Percentiles rank a stretch among this genome's conserved stretches.
Evolutionary conservation across 1,284 basidiomycete species (phyloP).

Genomic region (Cerioporus squamosus): DNA sequence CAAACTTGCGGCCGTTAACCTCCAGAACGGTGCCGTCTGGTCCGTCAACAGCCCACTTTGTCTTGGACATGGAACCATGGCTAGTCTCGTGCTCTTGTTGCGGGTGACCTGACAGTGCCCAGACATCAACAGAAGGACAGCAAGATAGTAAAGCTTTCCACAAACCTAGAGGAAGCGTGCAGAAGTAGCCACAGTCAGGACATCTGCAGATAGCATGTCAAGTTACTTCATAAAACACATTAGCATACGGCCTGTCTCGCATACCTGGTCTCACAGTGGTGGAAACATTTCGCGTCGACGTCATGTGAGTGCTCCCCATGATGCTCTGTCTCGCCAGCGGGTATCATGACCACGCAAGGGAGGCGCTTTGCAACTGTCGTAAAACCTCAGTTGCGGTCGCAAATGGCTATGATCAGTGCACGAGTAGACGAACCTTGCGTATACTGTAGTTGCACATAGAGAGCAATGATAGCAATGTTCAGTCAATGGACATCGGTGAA

Average conservation of each 20-base stretch:
- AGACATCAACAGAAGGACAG: background rate
- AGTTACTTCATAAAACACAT: background rate
- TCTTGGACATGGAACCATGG: conserved; percentile 66
- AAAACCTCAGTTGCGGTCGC: background rate
- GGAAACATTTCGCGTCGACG: conserved; percentile 36
- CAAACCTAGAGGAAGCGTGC: conserved; percentile 57
- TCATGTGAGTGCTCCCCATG: conserved; percentile 53
- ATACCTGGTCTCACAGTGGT: conserved; percentile 52
- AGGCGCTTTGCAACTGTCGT: conserved; percentile 50
- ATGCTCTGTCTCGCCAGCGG: conserved; percentile 46
- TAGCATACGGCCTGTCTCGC: background rate
- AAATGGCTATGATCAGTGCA: background rate
- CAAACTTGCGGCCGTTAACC: conserved; percentile 58
- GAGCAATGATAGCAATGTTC: background rate
- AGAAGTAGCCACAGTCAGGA: conserved; percentile 59
- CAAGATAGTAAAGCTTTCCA: background rate
- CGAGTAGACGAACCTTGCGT: conserved; percentile 38
- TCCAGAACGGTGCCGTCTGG: conserved; percentile 52
- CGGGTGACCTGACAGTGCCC: conserved; percentile 50
- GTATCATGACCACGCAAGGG: conserved; percentile 51
- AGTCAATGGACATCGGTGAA: background rate
- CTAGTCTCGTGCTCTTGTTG: conserved; percentile 65
- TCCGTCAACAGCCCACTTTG: conserved; percentile 59
- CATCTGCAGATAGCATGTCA: conserved; percentile 43
- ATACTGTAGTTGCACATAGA: conserved; percentile 14